phyloP scores from a whole-genome alignment of 1,284 basidiomycete species.

The Ustilago sp. region DNA sequence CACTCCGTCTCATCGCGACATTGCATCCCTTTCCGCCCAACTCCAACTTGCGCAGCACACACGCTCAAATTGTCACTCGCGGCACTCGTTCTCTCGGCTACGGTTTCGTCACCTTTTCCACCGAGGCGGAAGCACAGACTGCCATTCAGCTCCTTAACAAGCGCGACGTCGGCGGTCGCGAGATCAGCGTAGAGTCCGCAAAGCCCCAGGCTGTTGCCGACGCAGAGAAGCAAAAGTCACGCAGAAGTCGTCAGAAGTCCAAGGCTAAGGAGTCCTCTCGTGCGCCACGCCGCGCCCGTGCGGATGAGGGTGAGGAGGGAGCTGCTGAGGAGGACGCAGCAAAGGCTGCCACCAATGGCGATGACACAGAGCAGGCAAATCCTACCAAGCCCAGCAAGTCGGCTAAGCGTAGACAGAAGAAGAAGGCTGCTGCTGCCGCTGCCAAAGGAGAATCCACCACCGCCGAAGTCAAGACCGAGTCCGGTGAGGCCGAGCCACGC shows the following conservation, averaged over 20 bases:
- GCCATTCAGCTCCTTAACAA: conserved; percentile 63
- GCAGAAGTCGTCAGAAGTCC: conserved; percentile 30
- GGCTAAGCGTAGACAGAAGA: conserved; percentile 53
- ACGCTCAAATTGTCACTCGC: conserved; percentile 64
- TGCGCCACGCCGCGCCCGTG: conserved; percentile 53
- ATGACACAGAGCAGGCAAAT: conserved; percentile 22
- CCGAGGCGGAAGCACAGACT: conserved; percentile 59
- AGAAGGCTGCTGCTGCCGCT: conserved; percentile 48
- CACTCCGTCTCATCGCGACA: not conserved
- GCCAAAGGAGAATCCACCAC: conserved; percentile 31
- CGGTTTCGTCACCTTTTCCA: conserved; percentile 64
- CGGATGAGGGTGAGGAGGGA: conserved; percentile 62
- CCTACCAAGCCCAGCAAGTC: conserved; percentile 49
- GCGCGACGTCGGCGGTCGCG: conserved; percentile 61
- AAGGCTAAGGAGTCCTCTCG: conserved; percentile 36
- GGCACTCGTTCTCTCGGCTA: conserved; percentile 67
- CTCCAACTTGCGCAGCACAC: conserved; percentile 32
- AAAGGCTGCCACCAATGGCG: conserved; percentile 33
- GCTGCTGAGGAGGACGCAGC: conserved; percentile 49
- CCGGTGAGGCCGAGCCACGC: conserved; percentile 33
- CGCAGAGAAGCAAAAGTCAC: conserved; percentile 34
- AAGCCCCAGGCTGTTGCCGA: conserved; percentile 57
- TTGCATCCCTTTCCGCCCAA: not conserved
- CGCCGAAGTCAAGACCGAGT: conserved; percentile 24
- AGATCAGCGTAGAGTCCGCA: conserved; percentile 64